These are phyloP conservation scores for Aspergillus aculeatus DNA, from an alignment of 2,329 filamentous ascomycete genomes.

Conservation along the genomic window DNA sequence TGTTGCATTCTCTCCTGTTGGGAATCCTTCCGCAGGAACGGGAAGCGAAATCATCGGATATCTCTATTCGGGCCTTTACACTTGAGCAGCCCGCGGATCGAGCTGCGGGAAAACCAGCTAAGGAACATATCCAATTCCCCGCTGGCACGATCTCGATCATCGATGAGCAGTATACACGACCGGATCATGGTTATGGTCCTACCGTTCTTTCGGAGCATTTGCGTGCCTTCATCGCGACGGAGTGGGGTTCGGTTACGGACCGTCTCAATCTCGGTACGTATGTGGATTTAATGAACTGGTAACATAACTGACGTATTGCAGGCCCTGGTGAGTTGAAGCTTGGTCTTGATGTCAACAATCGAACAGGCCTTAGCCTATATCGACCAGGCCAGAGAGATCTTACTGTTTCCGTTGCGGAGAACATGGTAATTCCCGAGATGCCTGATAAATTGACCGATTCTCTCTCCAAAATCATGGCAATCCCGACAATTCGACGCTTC, in stretches of 20 bases:
- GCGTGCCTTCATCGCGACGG: conserved; percentile 71
- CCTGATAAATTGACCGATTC: conserved; percentile 64
- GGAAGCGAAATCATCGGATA: conserved; percentile 70
- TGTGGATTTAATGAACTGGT: background rate
- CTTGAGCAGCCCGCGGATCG: conserved; percentile 53
- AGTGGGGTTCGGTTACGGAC: conserved; percentile 76
- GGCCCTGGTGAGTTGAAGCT: conserved; percentile 71
- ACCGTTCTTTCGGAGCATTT: conserved; percentile 76
- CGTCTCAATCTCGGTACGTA: conserved; percentile 69
- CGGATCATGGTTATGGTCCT: conserved; percentile 57
- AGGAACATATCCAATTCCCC: conserved; percentile 38
- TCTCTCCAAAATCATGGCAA: conserved; percentile 56
- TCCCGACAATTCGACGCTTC: conserved; percentile 69
- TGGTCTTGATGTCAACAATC: conserved; percentile 62
- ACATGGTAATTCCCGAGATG: conserved; percentile 61
- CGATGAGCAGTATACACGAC: conserved; percentile 62
- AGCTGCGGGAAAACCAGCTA: conserved; percentile 26
- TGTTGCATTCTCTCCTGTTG: conserved; percentile 70
- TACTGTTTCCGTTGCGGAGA: conserved; percentile 71
- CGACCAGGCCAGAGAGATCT: conserved; percentile 75
- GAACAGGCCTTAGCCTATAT: conserved; percentile 63
- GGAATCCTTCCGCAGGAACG: conserved; percentile 67
- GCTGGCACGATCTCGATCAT: conserved; percentile 55
- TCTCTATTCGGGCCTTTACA: conserved; percentile 63
- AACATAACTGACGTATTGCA: conserved; percentile 17